phyloP scores from a whole-genome alignment of 306 rosid species.

The Bauhinia variegata region DNA sequence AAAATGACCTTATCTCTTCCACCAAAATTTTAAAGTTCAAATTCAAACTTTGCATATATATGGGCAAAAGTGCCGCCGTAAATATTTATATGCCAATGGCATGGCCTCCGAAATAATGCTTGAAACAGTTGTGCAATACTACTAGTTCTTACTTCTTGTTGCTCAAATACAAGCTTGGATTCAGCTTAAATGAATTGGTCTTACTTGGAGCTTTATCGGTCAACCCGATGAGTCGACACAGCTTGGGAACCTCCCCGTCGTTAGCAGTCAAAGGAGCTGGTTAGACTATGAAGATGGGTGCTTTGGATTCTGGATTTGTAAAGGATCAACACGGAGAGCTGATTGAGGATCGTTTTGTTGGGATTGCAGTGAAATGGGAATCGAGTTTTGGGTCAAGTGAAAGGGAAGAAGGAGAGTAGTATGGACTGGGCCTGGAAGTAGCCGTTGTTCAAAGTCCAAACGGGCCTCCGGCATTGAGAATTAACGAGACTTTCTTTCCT shows the following conservation, averaged over 20 bases:
- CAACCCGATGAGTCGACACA: no score
- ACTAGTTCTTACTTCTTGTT: neutral
- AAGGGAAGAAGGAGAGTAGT: slow-evolving; percentile 57
- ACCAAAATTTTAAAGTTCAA: neutral
- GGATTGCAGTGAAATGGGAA: slow-evolving; percentile 59
- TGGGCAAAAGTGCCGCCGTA: slow-evolving; percentile 8
- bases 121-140: neutral
- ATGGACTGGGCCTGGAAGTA: neutral
- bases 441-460: no score
- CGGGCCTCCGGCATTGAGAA: no score
- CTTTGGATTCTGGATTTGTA: neutral
- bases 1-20: neutral
- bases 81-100: slow-evolving; percentile 8
- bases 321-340: neutral
- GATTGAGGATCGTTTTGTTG: slow-evolving; percentile 14
- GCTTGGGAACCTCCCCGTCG: no score
- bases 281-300: slow-evolving; percentile 34
- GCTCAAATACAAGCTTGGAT: no score
- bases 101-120: neutral
- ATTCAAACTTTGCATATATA: neutral
- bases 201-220: no score
- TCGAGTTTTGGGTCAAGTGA: slow-evolving; percentile 70
- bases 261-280: neutral
- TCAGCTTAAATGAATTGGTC: no score
- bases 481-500: no score